Evolutionary conservation across 345 rosid species (phyloP).

Genomic region (Arabidopsis thaliana): TAIR10.1 NC_003074.8:19513001-19513500

Average conservation of each 20-base stretch:
- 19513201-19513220: constrained; percentile 51
- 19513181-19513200: constrained; percentile 51
- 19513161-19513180: constrained; percentile 51
- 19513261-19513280: background rate
- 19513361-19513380: background rate
- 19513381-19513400: background rate
- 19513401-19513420: constrained; percentile 28
- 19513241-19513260: no score
- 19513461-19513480: constrained; percentile 54
- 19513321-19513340: background rate
- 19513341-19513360: background rate
- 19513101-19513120: constrained; percentile 49
- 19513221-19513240: constrained; percentile 17
- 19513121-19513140: constrained; percentile 49
- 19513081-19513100: background rate
- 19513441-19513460: constrained; percentile 41
- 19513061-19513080: constrained; percentile 10
- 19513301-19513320: constrained; percentile 12
- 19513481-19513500: constrained; percentile 53
- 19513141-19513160: constrained; percentile 50
- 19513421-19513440: constrained; percentile 37
- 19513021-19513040: constrained; percentile 20
- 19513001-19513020: constrained; percentile 29
- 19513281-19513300: background rate
- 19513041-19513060: constrained; percentile 17